These are phyloP conservation scores for Capronia coronata DNA, from an alignment of 2,329 filamentous ascomycete genomes.

Conservation along the genomic window DNA sequence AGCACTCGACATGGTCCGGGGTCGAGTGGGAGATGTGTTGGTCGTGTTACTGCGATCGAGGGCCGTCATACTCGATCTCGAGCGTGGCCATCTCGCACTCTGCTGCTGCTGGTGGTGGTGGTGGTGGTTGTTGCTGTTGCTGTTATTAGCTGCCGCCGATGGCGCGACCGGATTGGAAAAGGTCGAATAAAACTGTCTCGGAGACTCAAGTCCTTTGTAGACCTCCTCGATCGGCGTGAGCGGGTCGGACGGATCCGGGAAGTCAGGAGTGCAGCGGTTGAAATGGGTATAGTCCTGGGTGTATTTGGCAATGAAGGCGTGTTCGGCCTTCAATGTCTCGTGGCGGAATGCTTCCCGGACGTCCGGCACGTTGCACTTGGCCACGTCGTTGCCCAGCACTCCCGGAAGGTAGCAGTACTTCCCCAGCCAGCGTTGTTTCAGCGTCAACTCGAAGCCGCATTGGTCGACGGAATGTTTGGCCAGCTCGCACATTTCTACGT, in stretches of 20 bases:
- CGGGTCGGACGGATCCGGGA: conserved; percentile 22
- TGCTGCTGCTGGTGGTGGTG: conserved; percentile 25
- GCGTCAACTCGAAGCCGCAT: conserved; percentile 79
- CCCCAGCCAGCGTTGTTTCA: conserved; percentile 92
- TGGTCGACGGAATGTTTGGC: conserved; percentile 94
- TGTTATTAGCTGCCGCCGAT: no score
- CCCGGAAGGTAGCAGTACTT: conserved; percentile 70
- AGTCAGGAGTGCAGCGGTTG: conserved; percentile 25
- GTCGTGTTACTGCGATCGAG: conserved; percentile 4
- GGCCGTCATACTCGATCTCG: conserved; percentile 12
- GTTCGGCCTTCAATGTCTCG: conserved; percentile 76
- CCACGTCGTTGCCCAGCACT: conserved; percentile 79
- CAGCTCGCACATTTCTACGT: conserved; percentile 97
- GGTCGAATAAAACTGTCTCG: conserved; percentile 29
- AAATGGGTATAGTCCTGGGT: conserved; percentile 28
- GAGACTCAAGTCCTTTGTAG: conserved; percentile 23
- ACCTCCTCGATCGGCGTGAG: conserved; percentile 21
- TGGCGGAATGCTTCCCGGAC: conserved; percentile 84
- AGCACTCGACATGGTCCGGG: conserved; percentile 19
- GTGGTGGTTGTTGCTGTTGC: no score
- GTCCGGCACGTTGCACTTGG: conserved; percentile 93
- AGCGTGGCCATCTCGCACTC: conserved; percentile 17
- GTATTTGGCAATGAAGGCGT: conserved; percentile 51
- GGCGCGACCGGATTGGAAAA: no score
- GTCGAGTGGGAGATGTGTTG: conserved; percentile 21